These are phyloP conservation scores for Clonostachys byssicola DNA, from an alignment of 2,329 filamentous ascomycete species.

Conservation along the genomic window DNA sequence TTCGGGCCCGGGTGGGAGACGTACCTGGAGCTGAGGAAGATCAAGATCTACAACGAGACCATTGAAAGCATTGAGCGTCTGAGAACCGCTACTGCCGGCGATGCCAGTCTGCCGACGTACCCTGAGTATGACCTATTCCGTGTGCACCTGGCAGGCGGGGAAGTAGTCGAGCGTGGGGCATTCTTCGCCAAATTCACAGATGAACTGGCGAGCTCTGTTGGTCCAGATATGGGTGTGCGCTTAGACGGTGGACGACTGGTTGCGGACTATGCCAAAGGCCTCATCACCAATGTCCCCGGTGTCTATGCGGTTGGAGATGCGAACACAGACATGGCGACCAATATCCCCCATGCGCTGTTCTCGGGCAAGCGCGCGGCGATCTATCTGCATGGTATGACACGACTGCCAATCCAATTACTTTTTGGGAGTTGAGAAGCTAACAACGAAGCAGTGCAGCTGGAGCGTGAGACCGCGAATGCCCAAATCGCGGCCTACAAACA, in stretches of 20 bases:
- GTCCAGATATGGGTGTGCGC: conserved; percentile 38
- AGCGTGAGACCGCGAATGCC: conserved; percentile 26
- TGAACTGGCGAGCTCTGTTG: conserved; percentile 42
- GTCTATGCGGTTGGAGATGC: conserved; percentile 57
- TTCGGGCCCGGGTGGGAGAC: conserved; percentile 38
- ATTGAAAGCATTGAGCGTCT: conserved; percentile 44
- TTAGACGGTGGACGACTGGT: conserved; percentile 38
- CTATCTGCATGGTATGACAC: conserved; percentile 46
- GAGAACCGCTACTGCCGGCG: conserved; percentile 18
- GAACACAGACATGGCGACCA: conserved; percentile 55
- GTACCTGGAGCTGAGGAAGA: conserved; percentile 43
- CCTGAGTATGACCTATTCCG: conserved; percentile 51
- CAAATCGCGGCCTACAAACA: conserved; percentile 21
- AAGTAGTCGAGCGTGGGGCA: conserved; percentile 39
- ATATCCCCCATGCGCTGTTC: conserved; percentile 57
- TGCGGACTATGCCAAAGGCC: conserved; percentile 31
- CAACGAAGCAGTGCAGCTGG: conserved; percentile 28
- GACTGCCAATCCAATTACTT: too few relatives aligned
- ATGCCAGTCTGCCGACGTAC: conserved; percentile 31
- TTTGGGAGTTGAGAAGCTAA: neutral
- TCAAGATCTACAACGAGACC: conserved; percentile 51
- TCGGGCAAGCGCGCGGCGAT: conserved; percentile 55
- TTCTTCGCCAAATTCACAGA: conserved; percentile 45
- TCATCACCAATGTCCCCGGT: conserved; percentile 46
- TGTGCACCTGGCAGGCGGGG: conserved; percentile 37